A percentile compares a stretch with the other conserved stretches of the same genome.
phyloP scores from a whole-genome alignment of 164 flowering plant genomes.

The Vitis rupestris region DNA sequence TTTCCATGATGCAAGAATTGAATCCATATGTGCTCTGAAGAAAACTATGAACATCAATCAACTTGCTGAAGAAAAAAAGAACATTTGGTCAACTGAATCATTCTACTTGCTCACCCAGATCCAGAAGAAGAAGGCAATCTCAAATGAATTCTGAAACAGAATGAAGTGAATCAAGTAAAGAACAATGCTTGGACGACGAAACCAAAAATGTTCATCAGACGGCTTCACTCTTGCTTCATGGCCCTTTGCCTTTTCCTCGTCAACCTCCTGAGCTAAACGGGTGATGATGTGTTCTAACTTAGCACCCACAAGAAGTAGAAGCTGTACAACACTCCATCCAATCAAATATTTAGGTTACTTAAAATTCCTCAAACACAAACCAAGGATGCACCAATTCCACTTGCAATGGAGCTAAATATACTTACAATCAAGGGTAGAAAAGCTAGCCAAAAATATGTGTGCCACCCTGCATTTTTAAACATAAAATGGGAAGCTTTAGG shows the following conservation, averaged over 20 bases:
- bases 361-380: no score
- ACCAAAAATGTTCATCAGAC: constrained; percentile 86
- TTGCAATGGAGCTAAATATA: not conserved
- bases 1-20: constrained; percentile 71
- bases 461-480: constrained; percentile 72
- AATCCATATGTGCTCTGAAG: constrained; percentile 45
- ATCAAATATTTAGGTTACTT: not conserved
- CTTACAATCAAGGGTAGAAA: constrained; percentile 83
- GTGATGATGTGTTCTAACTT: constrained; percentile 78
- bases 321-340: constrained; percentile 35
- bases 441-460: constrained; percentile 84
- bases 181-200: constrained; percentile 54
- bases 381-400: no score
- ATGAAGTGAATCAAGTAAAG: constrained; percentile 76
- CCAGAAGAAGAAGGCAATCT: constrained; percentile 90
- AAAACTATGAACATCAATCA: not conserved
- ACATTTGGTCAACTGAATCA: not conserved
- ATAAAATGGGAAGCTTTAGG: not conserved
- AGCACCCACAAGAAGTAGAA: constrained; percentile 79
- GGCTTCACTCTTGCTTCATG: constrained; percentile 48
- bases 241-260: constrained; percentile 6
- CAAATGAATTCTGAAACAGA: constrained; percentile 79
- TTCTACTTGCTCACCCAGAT: constrained; percentile 46
- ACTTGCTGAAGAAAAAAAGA: not conserved
- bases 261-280: constrained; percentile 52